phyloP scores from a whole-genome alignment of 768 basidiomycete genomes.

The Pleurotus platypus region DNA sequence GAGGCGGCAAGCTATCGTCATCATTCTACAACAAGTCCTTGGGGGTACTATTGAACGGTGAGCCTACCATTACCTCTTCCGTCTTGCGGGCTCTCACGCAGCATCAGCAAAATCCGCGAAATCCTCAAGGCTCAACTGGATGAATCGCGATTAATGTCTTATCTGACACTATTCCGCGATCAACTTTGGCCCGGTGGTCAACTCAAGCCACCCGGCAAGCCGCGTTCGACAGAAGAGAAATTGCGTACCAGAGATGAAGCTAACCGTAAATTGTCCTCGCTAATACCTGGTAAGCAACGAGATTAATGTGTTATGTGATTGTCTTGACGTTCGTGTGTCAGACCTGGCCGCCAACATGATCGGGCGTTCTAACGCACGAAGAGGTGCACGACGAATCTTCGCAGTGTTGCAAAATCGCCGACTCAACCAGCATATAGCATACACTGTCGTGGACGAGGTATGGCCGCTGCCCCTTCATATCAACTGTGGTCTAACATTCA shows the following conservation, averaged over 20 bases:
- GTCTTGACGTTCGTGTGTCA: conserved; percentile 23
- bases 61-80: conserved; percentile 16
- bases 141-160: conserved; percentile 65
- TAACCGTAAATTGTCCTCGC: conserved; percentile 81
- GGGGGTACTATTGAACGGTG: conserved; percentile 96
- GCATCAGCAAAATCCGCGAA: conserved; percentile 80
- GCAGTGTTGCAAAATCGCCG: conserved; percentile 91
- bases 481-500: neutral
- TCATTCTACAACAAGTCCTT: conserved; percentile 93
- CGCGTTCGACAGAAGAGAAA: conserved; percentile 83
- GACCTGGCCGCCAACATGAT: conserved; percentile 98
- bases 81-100: conserved; percentile 5
- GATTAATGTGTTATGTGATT: neutral
- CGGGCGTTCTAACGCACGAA: conserved; percentile 90
- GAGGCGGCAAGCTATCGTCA: conserved; percentile 90
- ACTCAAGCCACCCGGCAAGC: conserved; percentile 51
- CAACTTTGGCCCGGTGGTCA: conserved; percentile 85
- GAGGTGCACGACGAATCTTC: conserved; percentile 90
- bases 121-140: conserved; percentile 61
- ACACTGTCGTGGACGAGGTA: conserved; percentile 90
- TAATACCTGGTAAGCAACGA: conserved; percentile 75
- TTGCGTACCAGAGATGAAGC: conserved; percentile 79
- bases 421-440: conserved; percentile 90
- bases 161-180: conserved; percentile 66
- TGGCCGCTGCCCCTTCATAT: conserved; percentile 13